Conservation (phyloP, 345 rosid species). For the Euclidium syriacum region DNA sequence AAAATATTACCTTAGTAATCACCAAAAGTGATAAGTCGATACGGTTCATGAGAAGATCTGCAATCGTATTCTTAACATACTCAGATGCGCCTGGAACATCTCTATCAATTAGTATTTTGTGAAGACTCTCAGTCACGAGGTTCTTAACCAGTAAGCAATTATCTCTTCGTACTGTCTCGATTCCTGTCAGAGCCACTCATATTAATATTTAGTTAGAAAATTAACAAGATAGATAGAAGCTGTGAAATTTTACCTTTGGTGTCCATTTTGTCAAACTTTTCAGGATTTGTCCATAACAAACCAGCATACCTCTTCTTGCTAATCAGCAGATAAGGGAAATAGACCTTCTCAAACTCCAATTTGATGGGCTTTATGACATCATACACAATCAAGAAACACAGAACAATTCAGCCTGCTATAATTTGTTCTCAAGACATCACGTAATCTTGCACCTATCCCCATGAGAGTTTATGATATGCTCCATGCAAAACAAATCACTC, state of each 20-base stretch:
- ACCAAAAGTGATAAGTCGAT: slow-evolving; percentile 96
- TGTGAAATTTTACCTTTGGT: slow-evolving; percentile 65
- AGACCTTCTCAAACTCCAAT: slow-evolving; percentile 97
- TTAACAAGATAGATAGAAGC: background rate
- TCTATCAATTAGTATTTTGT: slow-evolving; percentile 81
- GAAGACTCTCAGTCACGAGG: slow-evolving; percentile 87
- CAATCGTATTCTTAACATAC: slow-evolving; percentile 79
- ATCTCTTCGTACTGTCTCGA: slow-evolving; percentile 98
- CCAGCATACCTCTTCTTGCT: slow-evolving; percentile 99
- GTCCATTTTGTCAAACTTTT: slow-evolving; percentile 90
- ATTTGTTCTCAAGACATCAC: background rate
- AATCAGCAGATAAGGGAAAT: slow-evolving; percentile 85
- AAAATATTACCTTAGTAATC: slow-evolving; percentile 71
- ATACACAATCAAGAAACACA: slow-evolving; percentile 15
- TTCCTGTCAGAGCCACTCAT: slow-evolving; percentile 51
- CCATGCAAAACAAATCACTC: slow-evolving; percentile 20
- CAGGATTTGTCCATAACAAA: slow-evolving; percentile 81
- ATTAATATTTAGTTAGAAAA: background rate
- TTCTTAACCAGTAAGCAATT: slow-evolving; percentile 94
- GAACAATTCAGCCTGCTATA: background rate
- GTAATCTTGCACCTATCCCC: background rate
- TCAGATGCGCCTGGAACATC: slow-evolving; percentile 85
- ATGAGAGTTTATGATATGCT: background rate
- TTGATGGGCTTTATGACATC: slow-evolving; percentile 81
- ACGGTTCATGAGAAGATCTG: slow-evolving; percentile 98